These are phyloP conservation scores for Crithidia thermophila DNA, from an alignment of 208 protist genomes.

Conservation along the genomic window DNA sequence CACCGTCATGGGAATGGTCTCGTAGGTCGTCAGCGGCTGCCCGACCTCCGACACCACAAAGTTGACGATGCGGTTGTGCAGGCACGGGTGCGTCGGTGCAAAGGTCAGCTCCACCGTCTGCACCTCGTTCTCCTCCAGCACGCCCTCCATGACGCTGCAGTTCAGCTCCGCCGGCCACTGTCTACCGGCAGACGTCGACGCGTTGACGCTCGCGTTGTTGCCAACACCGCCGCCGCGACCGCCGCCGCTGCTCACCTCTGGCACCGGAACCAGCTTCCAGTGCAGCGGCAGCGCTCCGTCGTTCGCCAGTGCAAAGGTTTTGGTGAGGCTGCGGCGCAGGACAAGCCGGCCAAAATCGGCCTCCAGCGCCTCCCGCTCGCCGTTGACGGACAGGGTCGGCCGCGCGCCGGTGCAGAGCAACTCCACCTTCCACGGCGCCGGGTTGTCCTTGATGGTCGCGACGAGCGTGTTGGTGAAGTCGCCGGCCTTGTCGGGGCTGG, in stretches of 20 bases:
- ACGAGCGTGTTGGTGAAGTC: slow-evolving; percentile 84
- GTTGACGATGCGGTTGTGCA: slow-evolving; percentile 66
- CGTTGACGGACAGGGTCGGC: slow-evolving; percentile 82
- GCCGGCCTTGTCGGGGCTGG: slow-evolving; percentile 83
- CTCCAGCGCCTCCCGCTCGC: slow-evolving; percentile 54
- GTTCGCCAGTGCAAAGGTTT: slow-evolving; percentile 74
- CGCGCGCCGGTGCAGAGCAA: slow-evolving; percentile 84
- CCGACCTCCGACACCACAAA: slow-evolving; percentile 63
- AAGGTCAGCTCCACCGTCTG: slow-evolving; percentile 70
- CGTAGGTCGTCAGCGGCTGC: slow-evolving; percentile 43
- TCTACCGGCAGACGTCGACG: slow-evolving; percentile 23
- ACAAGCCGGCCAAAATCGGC: slow-evolving; percentile 86
- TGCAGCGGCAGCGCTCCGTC: slow-evolving; percentile 72
- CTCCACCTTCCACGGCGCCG: slow-evolving; percentile 85
- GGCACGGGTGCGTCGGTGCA: slow-evolving; percentile 65
- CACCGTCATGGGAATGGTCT: slow-evolving; percentile 73
- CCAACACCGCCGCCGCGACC: not conserved
- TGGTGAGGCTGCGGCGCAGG: slow-evolving; percentile 48
- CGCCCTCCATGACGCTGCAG: slow-evolving; percentile 63
- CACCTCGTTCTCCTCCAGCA: slow-evolving; percentile 64
- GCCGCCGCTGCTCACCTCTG: slow-evolving; percentile 2
- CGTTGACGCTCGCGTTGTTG: not conserved
- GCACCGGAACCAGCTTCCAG: slow-evolving; percentile 51
- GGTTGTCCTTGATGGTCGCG: slow-evolving; percentile 92
- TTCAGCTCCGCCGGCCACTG: slow-evolving; percentile 77